Evolutionary conservation across 176 grass and related monocot genomes (phyloP).

Genomic region (Hsuehochloa calcarea): DNA sequence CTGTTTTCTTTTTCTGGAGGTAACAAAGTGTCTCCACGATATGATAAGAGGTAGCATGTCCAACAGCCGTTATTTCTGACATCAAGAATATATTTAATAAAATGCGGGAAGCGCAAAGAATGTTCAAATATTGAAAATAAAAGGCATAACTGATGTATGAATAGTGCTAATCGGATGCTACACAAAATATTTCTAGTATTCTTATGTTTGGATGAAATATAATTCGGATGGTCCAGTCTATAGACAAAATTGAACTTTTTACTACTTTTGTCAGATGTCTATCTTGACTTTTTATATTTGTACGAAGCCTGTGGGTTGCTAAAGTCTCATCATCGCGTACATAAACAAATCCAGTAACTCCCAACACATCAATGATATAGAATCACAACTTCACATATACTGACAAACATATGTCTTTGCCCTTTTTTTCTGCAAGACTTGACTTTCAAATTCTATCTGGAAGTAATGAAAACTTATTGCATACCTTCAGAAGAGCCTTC

Average conservation of each 20-base stretch:
- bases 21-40: not conserved
- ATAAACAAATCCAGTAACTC: not conserved
- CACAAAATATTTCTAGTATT: not conserved
- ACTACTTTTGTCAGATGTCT: not conserved
- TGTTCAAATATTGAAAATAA: not conserved
- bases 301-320: not conserved
- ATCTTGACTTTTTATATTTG: not conserved
- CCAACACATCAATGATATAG: not conserved
- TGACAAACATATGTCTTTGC: not conserved
- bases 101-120: not conserved
- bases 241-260: not conserved
- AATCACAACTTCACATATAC: not conserved
- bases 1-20: not conserved
- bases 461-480: constrained; percentile 1
- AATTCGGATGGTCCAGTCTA: not conserved
- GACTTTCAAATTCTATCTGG: not conserved
- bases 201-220: not conserved
- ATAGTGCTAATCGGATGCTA: not conserved
- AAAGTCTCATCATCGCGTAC: not conserved
- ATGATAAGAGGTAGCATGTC: not conserved
- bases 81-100: not conserved
- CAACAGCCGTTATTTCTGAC: not conserved
- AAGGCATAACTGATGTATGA: not conserved
- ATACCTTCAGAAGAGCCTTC: constrained; percentile 89
- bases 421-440: not conserved